phyloP scores from a whole-genome alignment of 306 rosid genomes.

The Lathyrus aphaca region DNA sequence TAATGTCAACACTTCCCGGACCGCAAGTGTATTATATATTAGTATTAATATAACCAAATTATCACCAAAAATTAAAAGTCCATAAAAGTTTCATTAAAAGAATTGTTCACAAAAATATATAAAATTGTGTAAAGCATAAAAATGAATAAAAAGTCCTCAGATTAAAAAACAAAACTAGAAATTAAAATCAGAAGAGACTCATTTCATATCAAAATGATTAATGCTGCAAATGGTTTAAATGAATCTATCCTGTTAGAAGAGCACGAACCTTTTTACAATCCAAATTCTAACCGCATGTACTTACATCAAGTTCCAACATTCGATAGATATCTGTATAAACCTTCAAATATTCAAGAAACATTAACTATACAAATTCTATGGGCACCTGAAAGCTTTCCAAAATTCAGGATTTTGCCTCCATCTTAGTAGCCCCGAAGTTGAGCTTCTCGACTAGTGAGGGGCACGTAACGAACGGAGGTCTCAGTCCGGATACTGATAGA shows the following conservation, averaged over 20 bases:
- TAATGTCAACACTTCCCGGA: too few relatives aligned
- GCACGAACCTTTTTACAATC: slow-evolving; percentile 10
- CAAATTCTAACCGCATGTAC: slow-evolving; percentile 28
- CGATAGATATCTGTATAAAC: not conserved
- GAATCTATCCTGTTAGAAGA: slow-evolving; percentile 18
- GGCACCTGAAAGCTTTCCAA: slow-evolving; percentile 11
- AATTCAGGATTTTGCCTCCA: slow-evolving; percentile 12
- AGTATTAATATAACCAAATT: too few relatives aligned
- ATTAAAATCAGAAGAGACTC: not conserved
- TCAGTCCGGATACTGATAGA: slow-evolving; percentile 65
- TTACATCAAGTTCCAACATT: slow-evolving; percentile 17
- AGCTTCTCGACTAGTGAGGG: slow-evolving; percentile 89
- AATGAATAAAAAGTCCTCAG: not conserved
- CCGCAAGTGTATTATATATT: too few relatives aligned
- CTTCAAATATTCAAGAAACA: slow-evolving; percentile 16
- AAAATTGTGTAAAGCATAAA: not conserved
- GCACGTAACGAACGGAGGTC: slow-evolving; percentile 88
- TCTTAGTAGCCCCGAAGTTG: slow-evolving; percentile 66
- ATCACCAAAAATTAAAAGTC: too few relatives aligned
- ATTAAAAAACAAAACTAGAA: not conserved
- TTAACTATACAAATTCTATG: slow-evolving; percentile 31
- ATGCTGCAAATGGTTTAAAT: not conserved
- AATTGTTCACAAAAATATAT: not conserved
- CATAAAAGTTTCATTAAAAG: not conserved
- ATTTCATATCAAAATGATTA: not conserved